phyloP scores from a whole-genome alignment of 257 asterid species.

The Apocynum venetum region DNA sequence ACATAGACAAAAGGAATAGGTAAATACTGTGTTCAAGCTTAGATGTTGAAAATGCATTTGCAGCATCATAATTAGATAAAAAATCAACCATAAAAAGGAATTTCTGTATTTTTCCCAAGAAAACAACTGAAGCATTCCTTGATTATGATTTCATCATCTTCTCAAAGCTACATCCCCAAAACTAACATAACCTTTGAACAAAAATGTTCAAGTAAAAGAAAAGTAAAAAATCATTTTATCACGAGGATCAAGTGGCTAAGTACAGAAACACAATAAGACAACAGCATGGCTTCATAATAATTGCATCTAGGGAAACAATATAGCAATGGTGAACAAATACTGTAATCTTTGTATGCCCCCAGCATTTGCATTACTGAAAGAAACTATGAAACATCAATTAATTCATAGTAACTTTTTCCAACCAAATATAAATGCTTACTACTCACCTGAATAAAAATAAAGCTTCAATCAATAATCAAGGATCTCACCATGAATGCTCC shows the following conservation, averaged over 20 bases:
- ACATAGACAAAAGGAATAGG: conserved; percentile 20
- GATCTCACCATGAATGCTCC: not conserved
- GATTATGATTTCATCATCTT: not conserved
- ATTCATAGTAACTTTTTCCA: not conserved
- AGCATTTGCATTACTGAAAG: not conserved
- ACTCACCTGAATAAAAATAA: not conserved
- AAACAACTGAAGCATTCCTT: not conserved
- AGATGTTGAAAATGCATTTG: not conserved
- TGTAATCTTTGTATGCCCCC: not conserved
- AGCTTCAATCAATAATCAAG: not conserved
- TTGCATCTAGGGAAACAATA: not conserved
- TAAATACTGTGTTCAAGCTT: not conserved
- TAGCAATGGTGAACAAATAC: not conserved
- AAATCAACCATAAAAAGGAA: not conserved
- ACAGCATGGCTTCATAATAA: not conserved
- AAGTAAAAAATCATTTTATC: not conserved
- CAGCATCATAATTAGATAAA: not conserved
- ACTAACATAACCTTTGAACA: not conserved
- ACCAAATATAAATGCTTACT: not conserved
- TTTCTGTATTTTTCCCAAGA: not conserved
- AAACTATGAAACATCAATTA: not conserved
- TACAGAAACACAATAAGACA: not conserved
- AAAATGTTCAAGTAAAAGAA: not conserved
- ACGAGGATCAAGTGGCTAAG: not conserved
- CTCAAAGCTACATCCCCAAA: not conserved